Percentiles rank a stretch among this genome's conserved stretches.
Conservation (phyloP, 176 grass and related monocot species). For the Phoenix dactylifera region DNA sequence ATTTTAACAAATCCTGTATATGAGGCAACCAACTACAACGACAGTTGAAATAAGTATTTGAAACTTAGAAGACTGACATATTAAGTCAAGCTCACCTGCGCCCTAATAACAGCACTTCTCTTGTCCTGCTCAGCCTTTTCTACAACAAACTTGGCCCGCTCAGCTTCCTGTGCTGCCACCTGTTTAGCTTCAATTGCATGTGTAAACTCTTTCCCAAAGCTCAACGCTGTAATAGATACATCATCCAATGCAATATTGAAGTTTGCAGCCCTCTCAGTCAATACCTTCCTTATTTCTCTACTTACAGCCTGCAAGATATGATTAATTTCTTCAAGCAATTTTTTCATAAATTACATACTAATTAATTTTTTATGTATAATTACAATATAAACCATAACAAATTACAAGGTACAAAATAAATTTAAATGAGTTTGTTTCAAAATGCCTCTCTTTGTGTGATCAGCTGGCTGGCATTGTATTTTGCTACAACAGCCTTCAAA, state of each 20-base stretch:
- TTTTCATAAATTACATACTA: too few relatives aligned
- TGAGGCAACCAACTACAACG: too few relatives aligned
- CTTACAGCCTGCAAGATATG: slow-evolving; percentile 64
- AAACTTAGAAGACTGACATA: too few relatives aligned
- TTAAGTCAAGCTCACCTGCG: slow-evolving; percentile 34
- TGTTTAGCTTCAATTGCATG: slow-evolving; percentile 96
- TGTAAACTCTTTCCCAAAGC: slow-evolving; percentile 92
- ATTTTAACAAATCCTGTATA: too few relatives aligned
- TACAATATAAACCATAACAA: too few relatives aligned
- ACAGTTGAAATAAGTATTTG: too few relatives aligned
- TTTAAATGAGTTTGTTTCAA: too few relatives aligned
- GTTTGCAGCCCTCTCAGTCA: slow-evolving; percentile 85
- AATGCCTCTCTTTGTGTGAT: slow-evolving; percentile 92
- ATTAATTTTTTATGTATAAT: too few relatives aligned
- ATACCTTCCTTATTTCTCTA: slow-evolving; percentile 93
- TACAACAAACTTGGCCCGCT: slow-evolving; percentile 82
- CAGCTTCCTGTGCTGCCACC: slow-evolving; percentile 87
- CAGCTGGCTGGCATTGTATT: slow-evolving; percentile 95
- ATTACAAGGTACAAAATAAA: too few relatives aligned
- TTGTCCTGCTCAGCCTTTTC: slow-evolving; percentile 91
- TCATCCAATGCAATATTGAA: slow-evolving; percentile 94
- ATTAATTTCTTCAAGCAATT: not conserved
- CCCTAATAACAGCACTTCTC: slow-evolving; percentile 59
- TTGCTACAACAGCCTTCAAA: slow-evolving; percentile 88
- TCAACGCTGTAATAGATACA: slow-evolving; percentile 84